Evolutionary conservation across 352 stramenopile genomes (phyloP), one percentile per base, ranked within the genome.

Genomic region (Pythium phragmiticola): DNA sequence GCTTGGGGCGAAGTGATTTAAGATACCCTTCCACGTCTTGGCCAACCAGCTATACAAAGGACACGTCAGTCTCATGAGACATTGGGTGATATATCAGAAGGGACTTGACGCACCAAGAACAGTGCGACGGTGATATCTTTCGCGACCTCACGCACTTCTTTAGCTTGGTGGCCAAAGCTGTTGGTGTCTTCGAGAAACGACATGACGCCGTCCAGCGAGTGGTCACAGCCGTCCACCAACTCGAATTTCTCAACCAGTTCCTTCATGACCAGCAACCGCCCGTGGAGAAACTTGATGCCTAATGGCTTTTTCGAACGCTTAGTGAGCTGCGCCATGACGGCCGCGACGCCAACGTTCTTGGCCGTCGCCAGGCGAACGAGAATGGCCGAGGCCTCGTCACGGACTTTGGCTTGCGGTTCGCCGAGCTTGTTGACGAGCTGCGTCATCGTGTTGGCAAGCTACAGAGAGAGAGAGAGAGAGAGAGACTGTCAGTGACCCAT

Each of bases 41-140:
- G 34, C 86, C 84, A 9, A 87, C 75, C 17, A 86, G 46, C 66
- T 75, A 34, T 14, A 43, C 23, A 49, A 11, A 41, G 13, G 3
- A 4, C 7, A 51, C 0, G 26, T 41, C 48, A 43, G n/a, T 45
- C 11, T 37, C 36, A 45, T 23, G 23, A 45, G 17, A 23, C 9
- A 28, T 1, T 0, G 16, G 26, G 7, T 13, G 11, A 19, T 41
- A 23, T 11, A 19, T 6, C 11, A 50, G 1, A 4, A 42, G 34
- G 53, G 4, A 30, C 21, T 28, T 37, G 3, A 65, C 65, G 45
- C 66, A 89, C 70, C 63, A 80, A 69, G 55, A 90, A 94, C 5
- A 97, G 55, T 7, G 76, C 63, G 7, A 97, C 87, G 2, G 82
- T 82, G 41, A 98, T 80, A 9, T 97, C 85, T 67, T 96, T 97